Evolutionary conservation across 2,329 filamentous ascomycete genomes (phyloP), one percentile per base, ranked within the genome.

Genomic region (Geosmithia flava): DNA sequence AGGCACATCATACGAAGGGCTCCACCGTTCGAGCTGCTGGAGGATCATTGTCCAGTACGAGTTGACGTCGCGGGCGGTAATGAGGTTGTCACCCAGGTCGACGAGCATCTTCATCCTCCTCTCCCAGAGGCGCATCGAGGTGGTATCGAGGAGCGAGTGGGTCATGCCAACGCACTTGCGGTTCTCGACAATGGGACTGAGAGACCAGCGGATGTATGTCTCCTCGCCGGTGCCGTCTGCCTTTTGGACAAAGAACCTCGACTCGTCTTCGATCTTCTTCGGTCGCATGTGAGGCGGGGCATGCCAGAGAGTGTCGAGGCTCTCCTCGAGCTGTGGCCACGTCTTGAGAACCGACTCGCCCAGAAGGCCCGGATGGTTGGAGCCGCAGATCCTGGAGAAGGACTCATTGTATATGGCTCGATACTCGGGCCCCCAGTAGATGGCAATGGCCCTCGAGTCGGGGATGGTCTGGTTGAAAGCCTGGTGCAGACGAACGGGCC

Each of bases 331-430:
- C 52, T 83, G 80, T 3, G 69, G 66, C 81, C 81, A 86, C 3
- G 76, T 74, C 40, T 79, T 70, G 23, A 68, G 68, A 51, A 84
- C 63, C 23, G 70, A 71, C 55, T 75, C 74, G 2, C 83, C 83
- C 62, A 86, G 74, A 11, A 85, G 62, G 2, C 56, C 55, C 1
- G 82, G 82, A 56, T 86, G 82, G 50, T 80, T 81, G 48, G 79
- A 71, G 13, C 80, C 81, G 46, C 79, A 79, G 17, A 84, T 69
- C 49, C 74, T 65, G 50, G 77, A 71, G 55, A 83, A 84, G 1
- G 80, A 76, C 58, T 84, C 80, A 53, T 85, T 85, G 62, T 85
- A 85, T 3, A 85, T 75, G 7, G 78, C 77, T 20, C 80, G 71
- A 44, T 78, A 68, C 33, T 82, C 71, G 2, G 72, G 66, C 1